Percentiles rank a stretch among this genome's conserved stretches.
phyloP scores from a whole-genome alignment of 2,329 filamentous ascomycete species.

The Ophidiomyces ophidiicola region DNA sequence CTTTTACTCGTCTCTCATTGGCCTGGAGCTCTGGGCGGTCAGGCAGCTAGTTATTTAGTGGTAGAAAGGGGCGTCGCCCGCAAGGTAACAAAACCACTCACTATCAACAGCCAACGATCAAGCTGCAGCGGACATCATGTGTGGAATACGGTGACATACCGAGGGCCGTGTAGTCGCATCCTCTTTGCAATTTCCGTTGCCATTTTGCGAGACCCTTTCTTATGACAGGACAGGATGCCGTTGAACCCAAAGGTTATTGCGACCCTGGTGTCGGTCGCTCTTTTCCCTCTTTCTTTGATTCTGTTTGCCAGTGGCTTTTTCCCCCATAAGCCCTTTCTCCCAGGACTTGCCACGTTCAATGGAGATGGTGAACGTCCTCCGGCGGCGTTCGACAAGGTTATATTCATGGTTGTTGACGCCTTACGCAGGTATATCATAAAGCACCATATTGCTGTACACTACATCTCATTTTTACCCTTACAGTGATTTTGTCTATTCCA shows the following conservation, averaged over 20 bases:
- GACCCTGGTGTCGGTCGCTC: slow-evolving; percentile 51
- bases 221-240: neutral
- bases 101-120: too few relatives aligned
- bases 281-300: slow-evolving; percentile 62
- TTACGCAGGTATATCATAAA: slow-evolving; percentile 56
- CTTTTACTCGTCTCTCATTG: too few relatives aligned
- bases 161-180: too few relatives aligned
- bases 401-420: slow-evolving; percentile 98
- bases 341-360: slow-evolving; percentile 59
- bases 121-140: too few relatives aligned
- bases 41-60: too few relatives aligned
- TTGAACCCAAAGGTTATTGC: slow-evolving; percentile 2
- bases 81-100: too few relatives aligned
- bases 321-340: slow-evolving; percentile 87
- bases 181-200: neutral
- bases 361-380: slow-evolving; percentile 44
- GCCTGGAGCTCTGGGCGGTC: too few relatives aligned
- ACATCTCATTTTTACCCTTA: slow-evolving; percentile 2
- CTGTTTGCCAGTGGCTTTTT: slow-evolving; percentile 89
- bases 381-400: slow-evolving; percentile 70
- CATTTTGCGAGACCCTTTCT: neutral
- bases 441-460: neutral
- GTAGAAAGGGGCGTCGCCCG: too few relatives aligned
- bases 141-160: neutral
- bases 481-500: slow-evolving; percentile 85